Evolutionary conservation across 1,139 yeast genomes (phyloP), one percentile per base, ranked within the genome.

Genomic region (Hyphopichia buzzinii): DNA sequence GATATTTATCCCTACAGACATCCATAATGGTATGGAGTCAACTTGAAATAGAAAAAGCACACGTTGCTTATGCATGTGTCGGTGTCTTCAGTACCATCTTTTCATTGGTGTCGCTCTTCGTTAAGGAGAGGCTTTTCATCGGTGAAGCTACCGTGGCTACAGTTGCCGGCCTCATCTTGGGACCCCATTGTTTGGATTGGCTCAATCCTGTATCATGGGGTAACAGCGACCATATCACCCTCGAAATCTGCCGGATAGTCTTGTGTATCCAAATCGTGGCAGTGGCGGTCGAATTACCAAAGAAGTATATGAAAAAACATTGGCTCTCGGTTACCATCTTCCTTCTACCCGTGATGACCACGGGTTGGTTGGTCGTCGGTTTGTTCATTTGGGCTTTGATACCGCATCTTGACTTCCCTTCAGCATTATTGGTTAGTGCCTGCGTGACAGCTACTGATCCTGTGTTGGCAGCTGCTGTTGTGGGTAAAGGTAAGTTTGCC

Each of bases 391-490:
- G 95, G 89, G 71, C 77, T 19, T 70, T 92, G 24, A 82, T 92
- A 23, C 97, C 97, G 0, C 81, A 84, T n/a, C 71, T 92, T 41
- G 67, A 74, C 42, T 90, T 90, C 64, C 64, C 86, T 12, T 85
- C 84, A 39, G 86, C 90, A 4, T 72, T 92, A 32, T 72, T 86
- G 35, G 81, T 92, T 1, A 78, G 95, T 21, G 97, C 97, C 1
- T 92, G 98, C 63, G 81, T 92, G 27, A 92, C 98, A 0, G 97
- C 98, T 3, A 92, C 98, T 0, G 98, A 92, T 62, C 98, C 98
- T 4, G 95, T 92, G 35, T 72, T 92, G 55, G 98, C 98, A 1
- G 95, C 96, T 26, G 97, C 98, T 0, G 97, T 92, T 14, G 97
- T 92, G 15, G 97, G 98, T 67, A 87, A 87, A 54, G 97, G 98